phyloP scores from a whole-genome alignment of 2,329 filamentous ascomycete genomes.

The Fusarium setosum region DNA sequence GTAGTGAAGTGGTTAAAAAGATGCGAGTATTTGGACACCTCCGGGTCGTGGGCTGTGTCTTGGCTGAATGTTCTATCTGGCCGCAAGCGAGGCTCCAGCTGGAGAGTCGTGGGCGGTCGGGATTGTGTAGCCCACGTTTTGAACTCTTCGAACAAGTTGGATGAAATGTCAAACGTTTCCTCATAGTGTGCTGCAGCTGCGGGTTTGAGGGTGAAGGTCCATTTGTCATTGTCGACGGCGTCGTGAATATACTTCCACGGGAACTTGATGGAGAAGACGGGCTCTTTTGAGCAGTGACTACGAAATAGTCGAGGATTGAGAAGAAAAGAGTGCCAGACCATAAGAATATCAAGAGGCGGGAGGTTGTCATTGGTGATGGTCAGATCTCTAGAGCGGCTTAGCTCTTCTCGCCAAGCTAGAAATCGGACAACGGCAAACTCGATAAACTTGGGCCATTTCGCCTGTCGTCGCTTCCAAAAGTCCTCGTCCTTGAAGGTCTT shows the following conservation, averaged over 20 bases:
- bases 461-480: constrained; percentile 29
- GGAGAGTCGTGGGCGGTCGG: too few species aligned
- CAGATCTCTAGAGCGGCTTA: background rate
- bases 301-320: constrained; percentile 45
- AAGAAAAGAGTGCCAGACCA: constrained; percentile 52
- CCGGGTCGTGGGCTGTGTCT: too few species aligned
- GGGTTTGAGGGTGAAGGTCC: constrained; percentile 14
- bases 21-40: too few species aligned
- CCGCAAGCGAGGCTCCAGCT: too few species aligned
- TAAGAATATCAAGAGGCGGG: constrained; percentile 47
- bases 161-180: background rate
- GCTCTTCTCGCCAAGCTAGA: constrained; percentile 33
- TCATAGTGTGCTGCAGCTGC: background rate
- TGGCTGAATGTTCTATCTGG: background rate
- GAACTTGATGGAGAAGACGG: constrained; percentile 28
- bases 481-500: constrained; percentile 36
- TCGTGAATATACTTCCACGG: constrained; percentile 34
- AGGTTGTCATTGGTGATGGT: constrained; percentile 11
- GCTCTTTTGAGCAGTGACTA: constrained; percentile 14
- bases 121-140: background rate
- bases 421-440: constrained; percentile 44
- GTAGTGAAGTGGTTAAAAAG: background rate
- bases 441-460: constrained; percentile 42
- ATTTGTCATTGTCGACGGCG: constrained; percentile 24
- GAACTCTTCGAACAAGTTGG: background rate